Base-by-base conservation (phyloP, 2,329 filamentous ascomycete species). In the Aspergillus sp. region DNA sequence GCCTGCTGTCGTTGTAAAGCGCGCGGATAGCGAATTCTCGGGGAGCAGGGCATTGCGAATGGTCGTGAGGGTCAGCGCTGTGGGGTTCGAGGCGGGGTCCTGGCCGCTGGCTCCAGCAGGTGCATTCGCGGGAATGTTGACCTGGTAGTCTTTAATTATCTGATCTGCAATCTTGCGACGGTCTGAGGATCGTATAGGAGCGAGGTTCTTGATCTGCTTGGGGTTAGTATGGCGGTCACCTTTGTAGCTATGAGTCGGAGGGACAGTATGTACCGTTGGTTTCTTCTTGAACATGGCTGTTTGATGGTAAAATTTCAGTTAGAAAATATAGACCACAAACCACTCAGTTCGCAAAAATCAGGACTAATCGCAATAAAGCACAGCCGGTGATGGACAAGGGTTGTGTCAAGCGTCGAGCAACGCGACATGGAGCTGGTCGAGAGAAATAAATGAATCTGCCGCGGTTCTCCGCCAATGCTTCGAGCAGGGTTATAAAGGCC, bases 121-220 rank as follows among this genome's bases (percentile, higher is more conserved):
- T 39, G 65, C 55, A 8, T 56, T 57, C 26, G 63, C 55, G 5
- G 75, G 73, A 1, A 78, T 58, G 35, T 72, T 59, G 49, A 83
- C 72, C 33, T 71, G 66, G 58, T 81, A 83, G 55, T 82, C 77
- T 52, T 73, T 64, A 58, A 85, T 84, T 56, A 86, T 83, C 54
- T 81, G 75, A 57, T 85, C 81, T 43, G 82, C 82, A 33, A 82
- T 78, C 56, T 79, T 82, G 48, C 82, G 74, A 49, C 82, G 76
- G 57, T 85, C 82, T 2, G 81, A 85, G 4, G 81, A 84, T 46
- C 82, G 77, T 44, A 86, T 67, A 36, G 82, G 80, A 3, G 81
- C 74, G 8, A 83, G 70, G 12, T 82, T 79, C 69, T 85, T 86
- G 70, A 86, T 78, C 74, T 81, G 42, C 27, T 29, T 8, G n/a